A percentile compares a stretch with the other conserved stretches of the same genome.
These are phyloP conservation scores for Chlamydomonas sp. DNA, from an alignment of 139 green algal species.

Conservation along the genomic window DNA sequence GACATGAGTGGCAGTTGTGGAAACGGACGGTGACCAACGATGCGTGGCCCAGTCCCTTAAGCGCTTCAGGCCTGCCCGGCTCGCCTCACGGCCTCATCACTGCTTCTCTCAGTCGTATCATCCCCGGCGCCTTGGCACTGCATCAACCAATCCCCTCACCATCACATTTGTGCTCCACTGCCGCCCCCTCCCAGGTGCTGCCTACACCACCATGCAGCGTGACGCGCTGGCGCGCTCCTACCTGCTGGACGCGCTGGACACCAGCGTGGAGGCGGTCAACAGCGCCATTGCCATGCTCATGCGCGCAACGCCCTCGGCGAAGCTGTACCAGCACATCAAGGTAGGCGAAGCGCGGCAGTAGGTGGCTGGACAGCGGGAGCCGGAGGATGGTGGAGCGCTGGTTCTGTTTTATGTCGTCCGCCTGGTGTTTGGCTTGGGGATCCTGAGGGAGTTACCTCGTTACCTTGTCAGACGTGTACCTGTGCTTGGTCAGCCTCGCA, in stretches of 20 bases:
- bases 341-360: neutral
- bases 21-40: too few relatives aligned
- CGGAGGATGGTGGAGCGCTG: neutral
- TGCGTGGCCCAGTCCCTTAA: too few relatives aligned
- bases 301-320: neutral
- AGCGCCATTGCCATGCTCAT: conserved; percentile 42
- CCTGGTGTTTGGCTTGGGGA: too few relatives aligned
- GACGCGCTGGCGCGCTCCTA: conserved; percentile 58
- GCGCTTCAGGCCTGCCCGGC: too few relatives aligned
- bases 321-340: conserved; percentile 19
- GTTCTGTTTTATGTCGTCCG: neutral
- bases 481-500: too few relatives aligned
- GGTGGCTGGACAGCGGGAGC: neutral
- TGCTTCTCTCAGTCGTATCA: too few relatives aligned
- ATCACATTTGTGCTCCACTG: neutral
- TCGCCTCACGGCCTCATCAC: too few relatives aligned
- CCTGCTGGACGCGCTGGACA: conserved; percentile 65
- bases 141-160: neutral
- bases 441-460: too few relatives aligned
- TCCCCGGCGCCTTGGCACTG: too few relatives aligned
- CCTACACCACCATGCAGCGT: conserved; percentile 49
- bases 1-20: too few relatives aligned
- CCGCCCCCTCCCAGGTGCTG: conserved; percentile 8
- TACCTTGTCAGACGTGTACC: too few relatives aligned
- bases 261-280: conserved; percentile 55